Conservation (phyloP, 371 early-diverging fungal genomes). For the Nematocida minor region DNA sequence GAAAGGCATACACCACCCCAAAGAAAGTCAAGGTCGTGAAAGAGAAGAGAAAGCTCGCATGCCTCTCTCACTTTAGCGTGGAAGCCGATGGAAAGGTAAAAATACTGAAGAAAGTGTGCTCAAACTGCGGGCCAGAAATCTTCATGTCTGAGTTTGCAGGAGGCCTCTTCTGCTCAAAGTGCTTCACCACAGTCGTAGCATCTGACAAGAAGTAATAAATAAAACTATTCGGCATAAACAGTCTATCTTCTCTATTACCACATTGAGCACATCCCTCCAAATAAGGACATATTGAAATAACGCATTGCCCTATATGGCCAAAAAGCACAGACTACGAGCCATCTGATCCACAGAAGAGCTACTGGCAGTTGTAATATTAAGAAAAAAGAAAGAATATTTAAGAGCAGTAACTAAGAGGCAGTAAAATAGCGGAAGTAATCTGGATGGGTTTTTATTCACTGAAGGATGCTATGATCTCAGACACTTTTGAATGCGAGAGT, state of each 20-base stretch:
- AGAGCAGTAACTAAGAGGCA: background rate
- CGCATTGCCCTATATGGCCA: too few species aligned
- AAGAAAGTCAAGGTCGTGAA: conserved; percentile 58
- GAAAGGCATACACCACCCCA: conserved; percentile 63
- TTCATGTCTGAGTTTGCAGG: conserved; percentile 79
- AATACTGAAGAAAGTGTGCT: conserved; percentile 84
- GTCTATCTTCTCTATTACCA: too few species aligned
- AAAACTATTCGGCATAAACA: too few species aligned
- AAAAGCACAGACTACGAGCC: too few species aligned
- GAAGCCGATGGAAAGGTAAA: conserved; percentile 84
- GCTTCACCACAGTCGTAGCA: conserved; percentile 21
- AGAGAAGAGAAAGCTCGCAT: conserved; percentile 78
- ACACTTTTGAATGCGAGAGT: background rate
- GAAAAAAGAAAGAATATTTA: background rate
- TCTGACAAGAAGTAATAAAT: conserved; percentile 5
- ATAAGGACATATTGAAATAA: too few species aligned
- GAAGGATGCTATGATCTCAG: conserved; percentile 14
- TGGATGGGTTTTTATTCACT: background rate
- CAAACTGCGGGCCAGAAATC: conserved; percentile 89
- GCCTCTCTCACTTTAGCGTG: conserved; percentile 84
- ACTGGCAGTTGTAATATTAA: too few species aligned
- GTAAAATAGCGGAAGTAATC: too few species aligned
- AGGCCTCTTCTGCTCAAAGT: conserved; percentile 53
- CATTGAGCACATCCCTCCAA: too few species aligned
- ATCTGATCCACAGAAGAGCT: too few species aligned